Base-by-base conservation (phyloP, 1,284 basidiomycete genomes). In the Pascua sp. region DNA sequence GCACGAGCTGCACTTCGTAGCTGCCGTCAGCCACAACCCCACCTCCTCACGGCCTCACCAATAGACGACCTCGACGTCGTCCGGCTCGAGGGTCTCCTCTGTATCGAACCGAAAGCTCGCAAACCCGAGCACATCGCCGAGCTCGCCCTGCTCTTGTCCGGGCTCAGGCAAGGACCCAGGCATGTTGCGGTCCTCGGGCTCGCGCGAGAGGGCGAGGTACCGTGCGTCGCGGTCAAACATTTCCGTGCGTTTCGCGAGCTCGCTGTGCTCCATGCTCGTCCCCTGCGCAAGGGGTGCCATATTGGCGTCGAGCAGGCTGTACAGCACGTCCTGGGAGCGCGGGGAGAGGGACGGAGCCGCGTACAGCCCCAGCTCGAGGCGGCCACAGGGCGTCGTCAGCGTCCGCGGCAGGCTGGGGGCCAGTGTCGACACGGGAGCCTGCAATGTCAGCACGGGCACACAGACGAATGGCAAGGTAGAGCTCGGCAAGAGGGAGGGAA, bases 101-200 rank as follows among this genome's bases (percentile, higher is more conserved):
- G 69, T 74, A 51, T 76, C 74, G 51, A 76, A 77, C n/a, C 74
- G 63, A 52, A 75, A 76, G 40, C 67, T 67, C n/a, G 63, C 67
- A 51, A 68, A 77, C 15, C 70, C 76, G 11, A 75, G 39, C 39
- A 76, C 38, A 8, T 65, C 61, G 0, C 65, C 63, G 3, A 36
- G 40, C 16, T n/a, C 42, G 42, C 24, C 12, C 11, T 49, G 44
- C 2, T 46, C 47, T 5, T 9, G 36, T 15, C 32, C 9, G n/a
- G 47, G 1, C 13, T 51, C 48, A n/a, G 57, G 61, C 44, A 66
- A 37, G 2, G 60, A 55, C 12, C 62, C 60, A 1, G 61, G 64
- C 64, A 67, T 63, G 10, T 17, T 39, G 4, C 15, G 11, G 10
- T 16, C 45, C 51, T 51, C 41, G 16, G 11, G 39, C n/a, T 16